Conservation (phyloP, 2,329 filamentous ascomycete genomes). For the Fusarium sp. region DNA sequence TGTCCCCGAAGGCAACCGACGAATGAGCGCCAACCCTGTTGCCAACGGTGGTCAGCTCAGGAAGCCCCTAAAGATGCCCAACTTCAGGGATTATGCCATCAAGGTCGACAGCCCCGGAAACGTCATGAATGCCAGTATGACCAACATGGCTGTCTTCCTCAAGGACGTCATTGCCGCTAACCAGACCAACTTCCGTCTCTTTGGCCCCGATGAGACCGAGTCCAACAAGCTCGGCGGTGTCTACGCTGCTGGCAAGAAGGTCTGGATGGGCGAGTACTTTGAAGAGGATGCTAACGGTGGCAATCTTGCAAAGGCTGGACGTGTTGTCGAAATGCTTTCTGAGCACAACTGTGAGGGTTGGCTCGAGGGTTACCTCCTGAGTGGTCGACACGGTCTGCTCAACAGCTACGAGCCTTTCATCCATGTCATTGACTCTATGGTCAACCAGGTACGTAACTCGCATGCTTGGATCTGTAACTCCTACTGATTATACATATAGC, state of each 20-base stretch:
- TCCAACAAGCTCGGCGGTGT: slow-evolving; percentile 81
- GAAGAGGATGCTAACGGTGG: slow-evolving; percentile 80
- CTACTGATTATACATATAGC: slow-evolving; percentile 52
- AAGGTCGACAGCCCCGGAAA: slow-evolving; percentile 70
- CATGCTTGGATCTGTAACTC: not conserved
- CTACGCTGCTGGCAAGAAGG: slow-evolving; percentile 80
- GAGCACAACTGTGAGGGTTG: slow-evolving; percentile 84
- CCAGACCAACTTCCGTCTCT: slow-evolving; percentile 75
- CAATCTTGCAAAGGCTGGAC: slow-evolving; percentile 74
- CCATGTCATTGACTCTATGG: slow-evolving; percentile 86
- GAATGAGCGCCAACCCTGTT: slow-evolving; percentile 83
- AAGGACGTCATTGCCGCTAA: slow-evolving; percentile 75
- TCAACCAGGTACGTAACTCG: slow-evolving; percentile 69
- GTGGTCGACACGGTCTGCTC: slow-evolving; percentile 78
- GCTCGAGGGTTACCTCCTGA: slow-evolving; percentile 82
- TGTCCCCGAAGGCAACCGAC: slow-evolving; percentile 71
- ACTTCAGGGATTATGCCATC: slow-evolving; percentile 76
- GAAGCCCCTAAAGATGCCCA: slow-evolving; percentile 74
- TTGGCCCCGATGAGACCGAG: slow-evolving; percentile 83
- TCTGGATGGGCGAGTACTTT: slow-evolving; percentile 83
- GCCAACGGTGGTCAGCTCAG: slow-evolving; percentile 76
- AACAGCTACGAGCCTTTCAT: slow-evolving; percentile 88
- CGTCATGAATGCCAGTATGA: slow-evolving; percentile 71
- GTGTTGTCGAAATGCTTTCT: slow-evolving; percentile 87
- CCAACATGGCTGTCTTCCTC: slow-evolving; percentile 74